Evolutionary conservation across 192 early-diverging fungal genomes (phyloP).

Genomic region (Backusella mclennaniae): DNA sequence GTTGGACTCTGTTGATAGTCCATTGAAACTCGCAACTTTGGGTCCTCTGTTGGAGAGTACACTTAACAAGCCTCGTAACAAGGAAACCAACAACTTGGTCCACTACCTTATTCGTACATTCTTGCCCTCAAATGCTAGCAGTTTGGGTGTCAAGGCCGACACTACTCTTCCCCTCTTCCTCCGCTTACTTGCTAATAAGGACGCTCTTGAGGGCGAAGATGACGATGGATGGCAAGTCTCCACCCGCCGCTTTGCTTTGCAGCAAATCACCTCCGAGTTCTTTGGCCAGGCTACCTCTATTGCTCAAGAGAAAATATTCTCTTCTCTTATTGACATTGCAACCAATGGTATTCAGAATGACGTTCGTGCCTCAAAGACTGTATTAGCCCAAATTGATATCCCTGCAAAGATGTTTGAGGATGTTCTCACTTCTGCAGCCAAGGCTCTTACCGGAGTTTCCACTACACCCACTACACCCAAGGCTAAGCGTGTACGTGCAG

Average conservation of each 20-base stretch:
- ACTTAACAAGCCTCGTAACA: constrained; percentile 40
- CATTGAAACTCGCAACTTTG: constrained; percentile 59
- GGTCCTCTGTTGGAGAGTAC: constrained; percentile 55
- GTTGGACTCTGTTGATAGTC: constrained; percentile 47
- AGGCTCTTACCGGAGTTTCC: neutral
- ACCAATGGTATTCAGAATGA: constrained; percentile 50
- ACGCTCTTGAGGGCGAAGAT: constrained; percentile 32
- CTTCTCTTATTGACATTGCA: constrained; percentile 48
- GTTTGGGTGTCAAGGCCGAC: constrained; percentile 49
- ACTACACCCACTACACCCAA: neutral
- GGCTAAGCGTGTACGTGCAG: constrained; percentile 17
- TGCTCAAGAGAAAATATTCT: constrained; percentile 50
- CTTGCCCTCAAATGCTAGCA: constrained; percentile 40
- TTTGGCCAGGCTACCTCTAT: constrained; percentile 35
- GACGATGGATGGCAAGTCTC: constrained; percentile 44
- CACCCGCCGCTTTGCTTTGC: constrained; percentile 45
- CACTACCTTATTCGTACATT: constrained; percentile 54
- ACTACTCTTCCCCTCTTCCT: constrained; percentile 50
- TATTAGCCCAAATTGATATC: constrained; percentile 41
- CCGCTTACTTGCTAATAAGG: constrained; percentile 45
- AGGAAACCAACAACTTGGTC: constrained; percentile 31
- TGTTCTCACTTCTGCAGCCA: neutral
- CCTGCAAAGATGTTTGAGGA: constrained; percentile 24
- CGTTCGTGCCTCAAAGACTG: constrained; percentile 45
- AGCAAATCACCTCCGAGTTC: constrained; percentile 41